Conservation (phyloP, 768 basidiomycete species). For the Kwoniella dendrophila region DNA sequence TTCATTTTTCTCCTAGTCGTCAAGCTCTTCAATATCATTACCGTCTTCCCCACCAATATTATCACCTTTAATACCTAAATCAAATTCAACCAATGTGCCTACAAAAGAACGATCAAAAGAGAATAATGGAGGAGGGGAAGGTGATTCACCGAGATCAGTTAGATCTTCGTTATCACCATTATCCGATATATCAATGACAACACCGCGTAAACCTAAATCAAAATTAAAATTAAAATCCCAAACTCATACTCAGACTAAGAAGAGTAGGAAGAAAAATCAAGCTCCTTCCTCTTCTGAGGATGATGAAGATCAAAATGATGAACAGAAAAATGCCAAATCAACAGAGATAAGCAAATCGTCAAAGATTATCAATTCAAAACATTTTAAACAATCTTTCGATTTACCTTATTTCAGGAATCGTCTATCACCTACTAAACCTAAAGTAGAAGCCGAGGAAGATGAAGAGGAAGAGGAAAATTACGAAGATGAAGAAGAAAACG, state of each 20-base stretch:
- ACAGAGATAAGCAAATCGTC: constrained; percentile 34
- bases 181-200: constrained; percentile 18
- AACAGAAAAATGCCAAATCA: neutral
- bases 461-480: constrained; percentile 5
- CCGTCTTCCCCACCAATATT: constrained; percentile 28
- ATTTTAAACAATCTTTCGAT: constrained; percentile 36
- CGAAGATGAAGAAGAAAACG: constrained; percentile 8
- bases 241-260: constrained; percentile 2
- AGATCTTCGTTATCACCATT: constrained; percentile 22
- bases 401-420: constrained; percentile 27
- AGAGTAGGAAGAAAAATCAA: no score
- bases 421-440: neutral
- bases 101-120: neutral
- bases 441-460: neutral
- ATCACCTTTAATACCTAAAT: constrained; percentile 25
- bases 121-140: no score
- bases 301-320: neutral
- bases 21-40: constrained; percentile 25
- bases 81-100: neutral
- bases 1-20: constrained; percentile 2
- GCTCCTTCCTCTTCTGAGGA: no score
- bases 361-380: constrained; percentile 38
- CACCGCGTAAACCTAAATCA: constrained; percentile 15
- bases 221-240: neutral
- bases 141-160: neutral